A percentile compares a stretch with the other conserved stretches of the same genome.
Conservation (phyloP, 2,329 filamentous ascomycete genomes). For the Alternaria viburni region DNA sequence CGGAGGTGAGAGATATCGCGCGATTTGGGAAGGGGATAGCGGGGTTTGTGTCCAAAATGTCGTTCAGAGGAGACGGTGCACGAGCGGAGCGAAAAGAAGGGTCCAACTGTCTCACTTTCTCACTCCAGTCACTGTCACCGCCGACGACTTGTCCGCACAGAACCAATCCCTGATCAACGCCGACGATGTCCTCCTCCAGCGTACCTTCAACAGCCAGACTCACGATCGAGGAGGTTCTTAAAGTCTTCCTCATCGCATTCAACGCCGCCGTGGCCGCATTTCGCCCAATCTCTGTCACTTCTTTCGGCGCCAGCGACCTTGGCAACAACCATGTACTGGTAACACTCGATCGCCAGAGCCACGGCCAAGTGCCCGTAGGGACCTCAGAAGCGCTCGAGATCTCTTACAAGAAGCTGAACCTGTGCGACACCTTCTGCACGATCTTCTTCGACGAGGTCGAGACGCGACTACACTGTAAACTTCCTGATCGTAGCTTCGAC, state of each 20-base stretch:
- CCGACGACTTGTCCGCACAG: neutral
- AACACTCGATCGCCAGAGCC: neutral
- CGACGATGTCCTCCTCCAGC: neutral
- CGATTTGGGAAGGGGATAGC: neutral
- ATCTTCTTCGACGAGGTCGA: neutral
- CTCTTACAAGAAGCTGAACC: neutral
- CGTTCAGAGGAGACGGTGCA: neutral
- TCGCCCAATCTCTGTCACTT: neutral
- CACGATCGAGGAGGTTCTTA: neutral
- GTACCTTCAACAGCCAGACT: no score
- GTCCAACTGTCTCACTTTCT: neutral
- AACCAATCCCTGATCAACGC: no score
- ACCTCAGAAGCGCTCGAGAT: neutral
- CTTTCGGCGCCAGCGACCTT: neutral
- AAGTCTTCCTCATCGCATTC: neutral
- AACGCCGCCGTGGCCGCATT: neutral
- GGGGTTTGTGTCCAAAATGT: neutral
- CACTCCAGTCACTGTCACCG: neutral
- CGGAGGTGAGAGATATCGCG: neutral
- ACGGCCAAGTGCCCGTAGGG: neutral
- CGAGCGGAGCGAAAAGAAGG: neutral
- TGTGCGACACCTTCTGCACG: neutral
- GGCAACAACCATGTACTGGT: neutral
- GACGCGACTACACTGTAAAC: neutral
- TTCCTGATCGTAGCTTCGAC: neutral